phyloP scores from a whole-genome alignment of 768 basidiomycete genomes.

The Solioccasus polychromus region DNA sequence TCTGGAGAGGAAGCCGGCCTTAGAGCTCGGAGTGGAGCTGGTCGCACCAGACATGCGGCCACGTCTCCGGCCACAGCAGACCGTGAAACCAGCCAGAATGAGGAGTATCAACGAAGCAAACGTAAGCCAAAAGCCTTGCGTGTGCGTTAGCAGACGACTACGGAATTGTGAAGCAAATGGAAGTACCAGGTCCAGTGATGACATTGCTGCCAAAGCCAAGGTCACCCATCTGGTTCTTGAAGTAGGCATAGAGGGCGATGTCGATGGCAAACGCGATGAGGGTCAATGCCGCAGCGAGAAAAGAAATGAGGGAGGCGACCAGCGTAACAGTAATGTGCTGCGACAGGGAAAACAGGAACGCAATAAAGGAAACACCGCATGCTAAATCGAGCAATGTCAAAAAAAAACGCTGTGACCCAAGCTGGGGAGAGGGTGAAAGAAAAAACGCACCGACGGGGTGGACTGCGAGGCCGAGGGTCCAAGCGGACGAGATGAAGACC shows the following conservation, averaged over 20 bases:
- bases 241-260: conserved; percentile 65
- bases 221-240: conserved; percentile 55
- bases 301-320: conserved; percentile 48
- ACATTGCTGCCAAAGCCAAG: conserved; percentile 45
- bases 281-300: conserved; percentile 66
- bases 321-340: conserved; percentile 47
- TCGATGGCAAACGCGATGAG: conserved; percentile 76
- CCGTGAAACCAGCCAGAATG: conserved; percentile 61
- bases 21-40: conserved; percentile 17
- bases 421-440: background rate
- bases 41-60: conserved; percentile 46
- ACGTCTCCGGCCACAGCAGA: conserved; percentile 65
- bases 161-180: background rate
- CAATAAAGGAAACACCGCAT: conserved; percentile 57
- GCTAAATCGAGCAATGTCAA: conserved; percentile 27
- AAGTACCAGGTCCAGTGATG: conserved; percentile 61
- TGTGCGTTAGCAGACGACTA: background rate
- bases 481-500: conserved; percentile 47
- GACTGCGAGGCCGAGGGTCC: conserved; percentile 73
- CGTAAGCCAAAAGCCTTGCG: conserved; percentile 71
- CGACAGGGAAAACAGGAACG: conserved; percentile 60
- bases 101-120: conserved; percentile 64
- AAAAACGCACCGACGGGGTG: conserved; percentile 66
- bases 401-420: conserved; percentile 1
- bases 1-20: conserved; percentile 31